Evolutionary conservation across 1,139 yeast genomes (phyloP), one percentile per base, ranked within the genome.

Genomic region (Nematodospora anomalae): DNA sequence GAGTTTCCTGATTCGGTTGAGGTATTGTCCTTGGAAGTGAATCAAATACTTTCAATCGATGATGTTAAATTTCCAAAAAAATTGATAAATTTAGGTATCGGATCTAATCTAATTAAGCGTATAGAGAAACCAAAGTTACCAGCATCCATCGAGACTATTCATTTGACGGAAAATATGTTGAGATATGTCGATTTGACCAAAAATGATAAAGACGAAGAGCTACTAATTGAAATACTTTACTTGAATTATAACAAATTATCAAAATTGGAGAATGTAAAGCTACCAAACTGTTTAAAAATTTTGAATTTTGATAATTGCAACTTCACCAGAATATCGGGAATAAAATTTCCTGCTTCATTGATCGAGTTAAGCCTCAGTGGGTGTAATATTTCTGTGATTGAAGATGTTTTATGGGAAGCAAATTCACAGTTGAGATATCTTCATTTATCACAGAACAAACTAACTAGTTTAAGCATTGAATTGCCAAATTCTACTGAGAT

Each of bases 81-180:
- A 7, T 36, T 56, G 11, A 30, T 35, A 4, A 47, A 45, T 32
- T 47, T 58, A 29, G 60, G 60, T 2, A 37, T 58, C 21, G 61
- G 62, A 2, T 47, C 52, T 7, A 58, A 58, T 38, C 30, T 34
- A 12, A 41, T 58, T 8, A 36, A 33, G 12, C 26, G 27, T 4
- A 40, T 52, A 0, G 36, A 38, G 5, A 32, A 43, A 9, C 53
- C 50, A 24, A 30, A 33, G 21, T 33, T 58, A 2, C 61, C 62
- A 1, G 26, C 43, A 3, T 24, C 41, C 4, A 41, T 54, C 16
- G 29, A 45, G 3, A 47, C 50, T 2, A 23, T 58, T 8, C 57
- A 57, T 40, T 45, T 57, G 8, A 57, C 62, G 2, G 62, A 58
- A 31, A 58, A 58, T 37, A 28, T 53, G 4, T 16, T 41, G 3